phyloP scores from a whole-genome alignment of 1,284 basidiomycete genomes.

The Austroboletus novae-zelandiae region DNA sequence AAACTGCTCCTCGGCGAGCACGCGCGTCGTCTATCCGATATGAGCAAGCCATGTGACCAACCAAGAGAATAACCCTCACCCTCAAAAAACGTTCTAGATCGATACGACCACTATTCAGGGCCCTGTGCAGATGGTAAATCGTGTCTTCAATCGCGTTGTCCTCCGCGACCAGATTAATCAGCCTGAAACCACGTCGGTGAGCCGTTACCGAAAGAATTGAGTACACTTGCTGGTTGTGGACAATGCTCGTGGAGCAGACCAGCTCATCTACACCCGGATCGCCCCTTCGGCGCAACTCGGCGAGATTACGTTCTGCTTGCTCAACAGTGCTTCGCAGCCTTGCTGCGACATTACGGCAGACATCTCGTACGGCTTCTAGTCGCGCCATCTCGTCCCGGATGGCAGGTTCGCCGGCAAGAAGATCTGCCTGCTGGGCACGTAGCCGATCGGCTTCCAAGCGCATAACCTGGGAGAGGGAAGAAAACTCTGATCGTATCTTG shows the following conservation, averaged over 20 bases:
- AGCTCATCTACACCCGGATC: conserved; percentile 90
- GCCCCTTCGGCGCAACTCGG: conserved; percentile 68
- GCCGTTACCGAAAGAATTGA: conserved; percentile 6
- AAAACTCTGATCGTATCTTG: conserved; percentile 71
- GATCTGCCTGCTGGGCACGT: conserved; percentile 76
- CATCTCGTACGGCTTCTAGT: conserved; percentile 91
- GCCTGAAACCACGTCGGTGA: conserved; percentile 46
- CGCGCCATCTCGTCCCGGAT: conserved; percentile 95
- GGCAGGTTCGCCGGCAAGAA: conserved; percentile 87
- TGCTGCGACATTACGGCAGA: conserved; percentile 77
- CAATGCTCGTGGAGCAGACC: conserved; percentile 91
- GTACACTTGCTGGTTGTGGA: conserved; percentile 86
- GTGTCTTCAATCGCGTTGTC: conserved; percentile 99
- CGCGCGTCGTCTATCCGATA: conserved; percentile 69
- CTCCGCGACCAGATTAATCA: conserved; percentile 95
- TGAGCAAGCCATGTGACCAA: conserved; percentile 24
- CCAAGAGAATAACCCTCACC: conserved; percentile 45
- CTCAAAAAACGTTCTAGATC: conserved; percentile 91
- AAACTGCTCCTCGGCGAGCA: conserved; percentile 92
- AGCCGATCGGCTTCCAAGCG: conserved; percentile 73
- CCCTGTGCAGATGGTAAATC: conserved; percentile 94
- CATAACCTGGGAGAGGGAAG: conserved; percentile 64
- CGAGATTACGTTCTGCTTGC: conserved; percentile 65
- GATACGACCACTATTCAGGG: conserved; percentile 87
- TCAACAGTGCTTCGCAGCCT: conserved; percentile 64